Evolutionary conservation across 495 filamentous ascomycete species (phyloP), one percentile per base, ranked within the genome.

Genomic region (Parachaetomium inaequale): DNA sequence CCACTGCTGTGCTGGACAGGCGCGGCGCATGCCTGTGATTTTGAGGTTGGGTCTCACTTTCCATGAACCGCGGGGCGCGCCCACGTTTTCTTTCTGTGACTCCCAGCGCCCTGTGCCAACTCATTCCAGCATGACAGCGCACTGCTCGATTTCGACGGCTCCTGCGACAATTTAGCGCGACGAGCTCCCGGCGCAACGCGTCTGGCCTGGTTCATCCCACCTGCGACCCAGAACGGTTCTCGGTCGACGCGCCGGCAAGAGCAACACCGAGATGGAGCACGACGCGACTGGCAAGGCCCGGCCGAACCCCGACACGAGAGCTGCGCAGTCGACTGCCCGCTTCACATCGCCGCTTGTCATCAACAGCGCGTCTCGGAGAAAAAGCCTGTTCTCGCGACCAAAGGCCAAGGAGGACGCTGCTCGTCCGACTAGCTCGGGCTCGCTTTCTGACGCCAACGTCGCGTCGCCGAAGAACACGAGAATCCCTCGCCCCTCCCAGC

Each of bases 401-500:
- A 49, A 47, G 15, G 11, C 59, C 31, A 57, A 68, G n/a, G 71
- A 65, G n/a, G 56, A 59, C 40, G 25, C 54, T 34, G 34, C 54
- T 29, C 55, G 47, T 31, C 55, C 57, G 3, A 17, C 58, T 10
- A 62, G 66, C 61, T 56, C 62, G 4, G 66, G 36, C 8, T 50
- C 56, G 6, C 34, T 52, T n/a, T 63, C 59, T 19, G 71, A 73
- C 7, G 40, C 19, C 38, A 66, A 65, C 19, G 21, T 19, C 36
- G 61, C 66, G n/a, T 74, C 74, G n/a, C 49, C 72, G 3, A 69
- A 59, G 45, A 66, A 63, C 45, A 75, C 78, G 21, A 74, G 63
- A 57, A 79, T 80, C 47, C 78, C 79, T 17, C 74, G 70, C 28
- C 75, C 71, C 21, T 43, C 66, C 21, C 61, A 63, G 34, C 65